These are phyloP conservation scores for Phytophthora pini DNA, from an alignment of 352 stramenopile genomes.

Conservation along the genomic window DNA sequence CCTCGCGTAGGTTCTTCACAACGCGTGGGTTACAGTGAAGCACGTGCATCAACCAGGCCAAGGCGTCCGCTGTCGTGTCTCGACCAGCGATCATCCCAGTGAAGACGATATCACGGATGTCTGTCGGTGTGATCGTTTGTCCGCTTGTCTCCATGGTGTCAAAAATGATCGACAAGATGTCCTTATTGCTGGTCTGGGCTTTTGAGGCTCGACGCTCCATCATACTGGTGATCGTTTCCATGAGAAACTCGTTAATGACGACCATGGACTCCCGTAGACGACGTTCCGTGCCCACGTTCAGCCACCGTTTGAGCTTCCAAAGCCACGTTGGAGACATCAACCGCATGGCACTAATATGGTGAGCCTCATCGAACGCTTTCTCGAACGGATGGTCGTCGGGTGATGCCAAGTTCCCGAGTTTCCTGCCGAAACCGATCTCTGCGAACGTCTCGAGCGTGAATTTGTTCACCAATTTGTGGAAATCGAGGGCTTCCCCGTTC, in stretches of 20 bases:
- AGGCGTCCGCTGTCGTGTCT: slow-evolving; percentile 55
- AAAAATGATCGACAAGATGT: slow-evolving; percentile 31
- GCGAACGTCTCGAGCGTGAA: slow-evolving; percentile 60
- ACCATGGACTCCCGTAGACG: slow-evolving; percentile 11
- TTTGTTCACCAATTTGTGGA: slow-evolving; percentile 32
- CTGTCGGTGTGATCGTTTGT: slow-evolving; percentile 22
- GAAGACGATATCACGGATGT: slow-evolving; percentile 64
- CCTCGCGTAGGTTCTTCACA: slow-evolving; percentile 28
- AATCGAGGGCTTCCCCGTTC: slow-evolving; percentile 3
- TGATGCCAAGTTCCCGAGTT: slow-evolving; percentile 34
- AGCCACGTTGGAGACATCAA: slow-evolving; percentile 19
- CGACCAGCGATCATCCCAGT: slow-evolving; percentile 63
- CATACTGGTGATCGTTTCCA: slow-evolving; percentile 31
- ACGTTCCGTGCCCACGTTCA: slow-evolving; percentile 20
- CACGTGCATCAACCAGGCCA: slow-evolving; percentile 60
- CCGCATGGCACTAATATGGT: slow-evolving; percentile 19
- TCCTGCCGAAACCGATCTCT: slow-evolving; percentile 60
- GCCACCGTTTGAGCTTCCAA: slow-evolving; percentile 37
- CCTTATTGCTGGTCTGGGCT: slow-evolving; percentile 34
- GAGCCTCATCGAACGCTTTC: slow-evolving; percentile 31
- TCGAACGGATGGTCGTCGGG: slow-evolving; percentile 34
- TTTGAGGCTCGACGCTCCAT: slow-evolving; percentile 13
- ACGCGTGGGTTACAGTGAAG: slow-evolving; percentile 48
- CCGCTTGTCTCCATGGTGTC: slow-evolving; percentile 28
- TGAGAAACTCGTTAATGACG: slow-evolving; percentile 30